These are phyloP conservation scores for Eutrema heterophyllum DNA, from an alignment of 345 rosid genomes.

Conservation along the genomic window DNA sequence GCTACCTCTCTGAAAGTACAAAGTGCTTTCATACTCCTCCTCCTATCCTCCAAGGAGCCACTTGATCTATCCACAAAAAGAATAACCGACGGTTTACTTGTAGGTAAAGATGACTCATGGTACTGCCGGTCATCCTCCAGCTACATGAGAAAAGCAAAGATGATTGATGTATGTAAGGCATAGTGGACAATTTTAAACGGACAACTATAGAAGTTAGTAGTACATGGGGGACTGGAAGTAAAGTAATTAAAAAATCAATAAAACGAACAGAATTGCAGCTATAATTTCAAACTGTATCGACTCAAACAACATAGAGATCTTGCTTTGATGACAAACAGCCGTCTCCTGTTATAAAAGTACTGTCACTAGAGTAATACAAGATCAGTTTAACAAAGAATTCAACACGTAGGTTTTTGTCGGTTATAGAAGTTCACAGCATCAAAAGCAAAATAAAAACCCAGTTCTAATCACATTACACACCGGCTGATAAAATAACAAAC, in stretches of 20 bases:
- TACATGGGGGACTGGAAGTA: not conserved
- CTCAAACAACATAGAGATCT: conserved; percentile 3
- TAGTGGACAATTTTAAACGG: not conserved
- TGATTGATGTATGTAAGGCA: conserved; percentile 1
- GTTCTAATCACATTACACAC: not conserved
- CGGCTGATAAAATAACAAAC: not conserved
- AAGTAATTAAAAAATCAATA: not conserved
- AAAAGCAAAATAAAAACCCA: not conserved
- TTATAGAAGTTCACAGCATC: not conserved
- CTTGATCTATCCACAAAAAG: conserved; percentile 86
- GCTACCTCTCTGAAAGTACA: conserved; percentile 59
- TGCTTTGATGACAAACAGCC: not conserved
- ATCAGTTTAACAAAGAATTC: not conserved
- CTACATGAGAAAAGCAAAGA: conserved; percentile 40
- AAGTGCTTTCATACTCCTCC: conserved; percentile 64
- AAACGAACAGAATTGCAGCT: not conserved
- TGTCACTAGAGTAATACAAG: not conserved
- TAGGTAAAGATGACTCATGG: conserved; percentile 50
- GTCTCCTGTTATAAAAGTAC: not conserved
- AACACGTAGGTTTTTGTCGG: too few relatives aligned
- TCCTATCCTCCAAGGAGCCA: conserved; percentile 47
- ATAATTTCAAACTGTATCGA: not conserved
- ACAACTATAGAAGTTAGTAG: not conserved
- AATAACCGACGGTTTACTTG: conserved; percentile 66
- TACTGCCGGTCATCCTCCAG: conserved; percentile 50